Base-by-base conservation (phyloP, 805 yeast species). In the Starmerella kuoi region DNA sequence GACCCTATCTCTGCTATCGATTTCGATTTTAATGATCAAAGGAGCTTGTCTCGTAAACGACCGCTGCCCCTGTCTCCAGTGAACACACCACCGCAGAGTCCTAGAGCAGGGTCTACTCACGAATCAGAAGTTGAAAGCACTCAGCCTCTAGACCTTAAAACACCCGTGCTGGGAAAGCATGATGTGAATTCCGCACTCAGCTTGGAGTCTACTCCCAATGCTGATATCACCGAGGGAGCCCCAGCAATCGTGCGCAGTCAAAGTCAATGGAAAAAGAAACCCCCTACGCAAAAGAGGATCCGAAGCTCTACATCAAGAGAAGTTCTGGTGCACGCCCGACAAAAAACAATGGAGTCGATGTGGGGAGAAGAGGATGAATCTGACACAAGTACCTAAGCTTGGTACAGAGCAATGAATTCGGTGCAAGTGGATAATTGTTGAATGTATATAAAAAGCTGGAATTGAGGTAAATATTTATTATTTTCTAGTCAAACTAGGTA, bases 341-440 rank as follows among this genome's bases (percentile, higher is more conserved):
- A 47, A 15, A 47, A 46, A 35, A 48, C 52, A 2, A 37, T 48
- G 42, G 48, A 40, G 19, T 47, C 51, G 1, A 25, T 35, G 24
- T 48, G 52, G 52, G 52, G 37, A 9, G 52, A 47, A 19, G 49
- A 42, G 8, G 46, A 42, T 4, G 27, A 9, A 8, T 9, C 11
- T 15, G 33, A 30, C n/a, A 25, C n/a, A n/a, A n/a, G n/a, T n/a
- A n/a, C n/a, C n/a, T n/a, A n/a, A n/a, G n/a, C n/a, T n/a, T n/a
- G n/a, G n/a, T n/a, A 30, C 32, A 19, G 17, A 19, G n/a, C 32
- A 5, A 19, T 15, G n/a, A 30, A 30, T 30, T 17, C 32, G 6
- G 17, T 14, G 6, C 17, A 30, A 12, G 12, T 30, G 12, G 6
- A 7, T 30, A 30, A 15, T 30, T 30, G 21, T 32, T 30, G 33